These are phyloP conservation scores for Backusella psychrophila DNA, from an alignment of 192 early-diverging fungal genomes.

Conservation along the genomic window DNA sequence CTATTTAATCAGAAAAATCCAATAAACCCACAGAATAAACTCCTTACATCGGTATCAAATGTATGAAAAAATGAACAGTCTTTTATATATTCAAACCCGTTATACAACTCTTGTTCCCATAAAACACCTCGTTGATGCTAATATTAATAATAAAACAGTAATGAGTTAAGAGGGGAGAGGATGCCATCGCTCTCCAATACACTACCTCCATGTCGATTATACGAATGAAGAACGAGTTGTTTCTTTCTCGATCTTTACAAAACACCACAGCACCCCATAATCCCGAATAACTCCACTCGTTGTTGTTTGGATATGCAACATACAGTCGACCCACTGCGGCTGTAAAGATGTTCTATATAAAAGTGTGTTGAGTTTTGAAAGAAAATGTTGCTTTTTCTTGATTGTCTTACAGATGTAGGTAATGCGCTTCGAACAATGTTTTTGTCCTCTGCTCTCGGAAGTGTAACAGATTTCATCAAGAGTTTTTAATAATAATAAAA, in stretches of 20 bases:
- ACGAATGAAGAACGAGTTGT: slow-evolving; percentile 59
- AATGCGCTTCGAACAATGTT: slow-evolving; percentile 28
- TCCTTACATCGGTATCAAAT: slow-evolving; percentile 63
- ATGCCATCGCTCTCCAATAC: neutral
- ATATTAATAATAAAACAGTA: neutral
- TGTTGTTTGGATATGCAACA: slow-evolving; percentile 64
- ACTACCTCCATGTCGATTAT: slow-evolving; percentile 63
- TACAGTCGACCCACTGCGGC: slow-evolving; percentile 76
- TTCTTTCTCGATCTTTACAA: slow-evolving; percentile 62
- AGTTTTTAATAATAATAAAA: neutral
- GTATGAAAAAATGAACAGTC: slow-evolving; percentile 70
- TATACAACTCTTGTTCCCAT: slow-evolving; percentile 82
- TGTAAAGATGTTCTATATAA: slow-evolving; percentile 69
- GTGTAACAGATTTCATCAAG: slow-evolving; percentile 20
- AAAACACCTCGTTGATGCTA: slow-evolving; percentile 53
- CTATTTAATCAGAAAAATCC: neutral
- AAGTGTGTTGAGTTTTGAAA: slow-evolving; percentile 9
- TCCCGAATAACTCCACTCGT: slow-evolving; percentile 67
- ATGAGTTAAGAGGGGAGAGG: neutral
- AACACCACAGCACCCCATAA: slow-evolving; percentile 70
- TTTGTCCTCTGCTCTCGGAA: slow-evolving; percentile 30
- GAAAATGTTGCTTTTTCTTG: neutral
- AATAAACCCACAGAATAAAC: neutral
- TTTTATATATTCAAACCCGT: slow-evolving; percentile 64
- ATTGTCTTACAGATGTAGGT: slow-evolving; percentile 22